Base-by-base conservation (phyloP, 108 stramenopile species). In the Conticribra guillardii region DNA sequence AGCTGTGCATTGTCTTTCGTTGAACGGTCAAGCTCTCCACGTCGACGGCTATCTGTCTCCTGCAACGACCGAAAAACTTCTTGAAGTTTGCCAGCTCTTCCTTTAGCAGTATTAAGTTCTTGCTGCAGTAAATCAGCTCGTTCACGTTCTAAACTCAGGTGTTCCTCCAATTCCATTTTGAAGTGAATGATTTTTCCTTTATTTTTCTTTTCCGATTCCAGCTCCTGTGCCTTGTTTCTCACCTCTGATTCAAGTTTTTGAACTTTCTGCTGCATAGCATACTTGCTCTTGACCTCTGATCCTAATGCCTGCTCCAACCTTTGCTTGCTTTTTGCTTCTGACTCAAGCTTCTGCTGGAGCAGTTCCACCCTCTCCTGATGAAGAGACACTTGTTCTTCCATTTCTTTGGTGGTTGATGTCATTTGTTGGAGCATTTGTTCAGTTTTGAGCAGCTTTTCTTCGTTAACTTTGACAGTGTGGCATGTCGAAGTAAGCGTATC, bases 111-210 rank as follows among this genome's bases (percentile, higher is more conserved):
- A 26, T 74, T 50, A 0, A 74, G 27, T 37, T 76, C 61, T 19
- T 49, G 60, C 26, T 76, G 67, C 19, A 76, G 66, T 44, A 76
- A 57, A 29, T 76, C 61, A 2, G 58, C 61, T 3, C 67, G 49
- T 37, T 67, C 74, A 15, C 54, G 23, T 49, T 76, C 74, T 16
- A 76, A 50, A 19, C 60, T 51, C 19, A 76, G 31, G 55, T 63
- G 60, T 41, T 76, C 51, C 29, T 76, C 60, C 30, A 76, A 55
- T 51, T 76, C 74, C 22, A 49, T 37, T 28, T 62, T 47, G 4
- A 56, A 37, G 49, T 55, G 21, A 21, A 41, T 51, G 18, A 74
- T 17, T 14, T 27, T 34, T 3, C 37, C 3, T 23, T 49, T 70
- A 18, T 33, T 33, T 29, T 17, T 57, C 18, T 14, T 9, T 17